Conservation (phyloP, 345 rosid species). For the Nasturtium officinale region DNA sequence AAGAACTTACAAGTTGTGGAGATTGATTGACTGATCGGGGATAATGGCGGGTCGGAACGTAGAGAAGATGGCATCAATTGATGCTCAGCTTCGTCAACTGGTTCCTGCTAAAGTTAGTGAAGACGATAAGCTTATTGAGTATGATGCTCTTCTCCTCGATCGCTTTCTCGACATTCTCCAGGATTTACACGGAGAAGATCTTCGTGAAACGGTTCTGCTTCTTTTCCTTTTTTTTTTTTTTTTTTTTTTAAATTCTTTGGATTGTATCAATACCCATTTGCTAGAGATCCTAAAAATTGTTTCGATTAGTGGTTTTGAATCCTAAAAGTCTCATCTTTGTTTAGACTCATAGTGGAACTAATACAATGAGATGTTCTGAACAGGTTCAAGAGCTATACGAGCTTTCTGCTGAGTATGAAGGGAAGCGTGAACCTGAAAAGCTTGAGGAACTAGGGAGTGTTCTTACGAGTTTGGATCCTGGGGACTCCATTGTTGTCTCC, state of each 20-base stretch:
- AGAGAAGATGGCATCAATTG: constrained; percentile 94
- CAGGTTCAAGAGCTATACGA: constrained; percentile 98
- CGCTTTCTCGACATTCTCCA: constrained; percentile 95
- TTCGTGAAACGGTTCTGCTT: constrained; percentile 72
- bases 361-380: constrained; percentile 9
- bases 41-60: constrained; percentile 63
- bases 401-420: constrained; percentile 94
- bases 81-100: constrained; percentile 84
- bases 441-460: constrained; percentile 89
- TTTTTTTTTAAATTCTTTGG: background rate
- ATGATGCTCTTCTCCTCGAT: constrained; percentile 93
- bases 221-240: background rate
- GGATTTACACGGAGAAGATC: constrained; percentile 94
- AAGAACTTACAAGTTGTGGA: constrained; percentile 1
- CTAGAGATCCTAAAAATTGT: background rate
- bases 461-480: constrained; percentile 88
- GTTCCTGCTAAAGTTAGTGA: constrained; percentile 87
- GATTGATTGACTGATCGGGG: constrained; percentile 25
- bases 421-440: constrained; percentile 68
- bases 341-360: background rate
- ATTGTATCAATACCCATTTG: constrained; percentile 27
- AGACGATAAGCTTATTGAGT: constrained; percentile 94
- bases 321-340: background rate
- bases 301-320: background rate
- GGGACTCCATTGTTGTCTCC: constrained; percentile 90